Percentiles rank a stretch among this genome's conserved stretches.
Evolutionary conservation across 371 early-diverging fungal genomes (phyloP).

Genomic region (Nosema muscidifuracis): DNA sequence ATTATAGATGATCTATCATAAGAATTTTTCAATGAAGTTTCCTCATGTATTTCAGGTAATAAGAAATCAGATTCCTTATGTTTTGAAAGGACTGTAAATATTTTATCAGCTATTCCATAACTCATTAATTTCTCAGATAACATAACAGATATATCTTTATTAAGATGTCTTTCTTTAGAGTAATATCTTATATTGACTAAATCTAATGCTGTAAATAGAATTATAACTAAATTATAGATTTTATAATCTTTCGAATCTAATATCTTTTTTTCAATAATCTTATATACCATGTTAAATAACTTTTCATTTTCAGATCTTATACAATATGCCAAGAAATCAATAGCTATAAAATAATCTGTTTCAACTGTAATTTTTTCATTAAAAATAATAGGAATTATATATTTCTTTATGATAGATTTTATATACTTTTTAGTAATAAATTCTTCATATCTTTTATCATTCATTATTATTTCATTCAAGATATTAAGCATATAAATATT

Average conservation of each 20-base stretch:
- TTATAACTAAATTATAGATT: not conserved
- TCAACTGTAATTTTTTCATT: not conserved
- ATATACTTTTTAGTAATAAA: not conserved
- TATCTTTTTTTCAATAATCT: not conserved
- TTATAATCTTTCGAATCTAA: not conserved
- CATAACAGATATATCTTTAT: too few species aligned
- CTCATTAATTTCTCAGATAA: too few species aligned
- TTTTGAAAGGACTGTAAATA: too few species aligned
- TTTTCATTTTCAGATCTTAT: not conserved
- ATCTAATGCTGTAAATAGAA: not conserved
- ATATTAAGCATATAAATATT: not conserved
- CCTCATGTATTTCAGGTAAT: too few species aligned
- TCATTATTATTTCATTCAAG: not conserved
- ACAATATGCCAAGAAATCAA: not conserved
- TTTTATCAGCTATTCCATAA: too few species aligned
- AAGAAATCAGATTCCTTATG: too few species aligned
- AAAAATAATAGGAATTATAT: not conserved
- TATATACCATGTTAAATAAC: not conserved
- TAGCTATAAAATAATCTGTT: not conserved
- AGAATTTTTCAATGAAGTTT: too few species aligned
- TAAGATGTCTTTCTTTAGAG: too few species aligned
- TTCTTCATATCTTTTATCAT: not conserved
- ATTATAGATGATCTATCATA: too few species aligned
- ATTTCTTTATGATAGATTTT: not conserved
- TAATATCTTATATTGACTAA: too few species aligned